Conservation (phyloP, 192 early-diverging fungal species). For the Linnemannia schmuckeri region DNA sequence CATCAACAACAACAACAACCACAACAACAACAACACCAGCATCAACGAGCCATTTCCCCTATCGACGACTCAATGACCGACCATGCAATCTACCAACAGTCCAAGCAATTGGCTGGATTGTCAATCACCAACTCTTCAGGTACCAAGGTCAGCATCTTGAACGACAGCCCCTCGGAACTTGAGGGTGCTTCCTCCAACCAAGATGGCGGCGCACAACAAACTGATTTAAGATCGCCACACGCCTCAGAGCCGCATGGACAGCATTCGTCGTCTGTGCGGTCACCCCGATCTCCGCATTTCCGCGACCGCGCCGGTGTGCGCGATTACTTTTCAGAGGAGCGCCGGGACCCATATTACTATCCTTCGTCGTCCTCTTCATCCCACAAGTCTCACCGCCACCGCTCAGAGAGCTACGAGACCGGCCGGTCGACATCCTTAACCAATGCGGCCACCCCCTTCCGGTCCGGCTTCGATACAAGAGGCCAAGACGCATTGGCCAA, state of each 20-base stretch:
- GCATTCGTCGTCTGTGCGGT: conserved; percentile 15
- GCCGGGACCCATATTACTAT: conserved; percentile 29
- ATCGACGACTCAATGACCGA: conserved; percentile 30
- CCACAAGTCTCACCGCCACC: conserved; percentile 27
- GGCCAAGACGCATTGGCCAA: conserved; percentile 23
- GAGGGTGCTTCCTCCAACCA: conserved; percentile 15
- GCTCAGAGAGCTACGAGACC: conserved; percentile 50
- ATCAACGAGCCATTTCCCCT: not conserved
- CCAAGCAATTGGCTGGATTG: conserved; percentile 49
- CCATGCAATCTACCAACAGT: conserved; percentile 47
- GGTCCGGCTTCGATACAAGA: conserved; percentile 33
- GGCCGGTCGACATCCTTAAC: conserved; percentile 47
- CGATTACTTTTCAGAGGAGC: conserved; percentile 29
- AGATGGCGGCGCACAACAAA: not conserved
- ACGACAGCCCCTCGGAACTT: conserved; percentile 35
- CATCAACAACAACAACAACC: not conserved
- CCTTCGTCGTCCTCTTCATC: conserved; percentile 16
- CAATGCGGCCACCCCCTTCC: conserved; percentile 49
- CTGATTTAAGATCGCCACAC: not conserved
- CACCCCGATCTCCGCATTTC: conserved; percentile 43
- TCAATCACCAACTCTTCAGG: conserved; percentile 57
- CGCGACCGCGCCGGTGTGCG: conserved; percentile 13
- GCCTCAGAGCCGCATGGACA: not conserved
- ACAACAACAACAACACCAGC: not conserved
- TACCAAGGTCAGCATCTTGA: conserved; percentile 49